Base-by-base conservation (phyloP, 2,329 filamentous ascomycete species). In the Diaporthe ilicicola region DNA sequence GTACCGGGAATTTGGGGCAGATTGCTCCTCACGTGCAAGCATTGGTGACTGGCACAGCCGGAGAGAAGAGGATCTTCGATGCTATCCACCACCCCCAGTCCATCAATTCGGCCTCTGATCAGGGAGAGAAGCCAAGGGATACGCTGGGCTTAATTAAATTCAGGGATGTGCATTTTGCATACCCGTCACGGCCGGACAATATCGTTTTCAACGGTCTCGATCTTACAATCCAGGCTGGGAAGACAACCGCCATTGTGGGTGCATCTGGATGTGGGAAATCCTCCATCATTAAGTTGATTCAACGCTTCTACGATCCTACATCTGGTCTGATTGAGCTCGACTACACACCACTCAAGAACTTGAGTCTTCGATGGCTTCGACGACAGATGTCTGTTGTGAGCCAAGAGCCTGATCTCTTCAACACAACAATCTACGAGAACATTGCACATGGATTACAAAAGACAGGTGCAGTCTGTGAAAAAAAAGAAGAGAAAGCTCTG, bases 391-490 rank as follows among this genome's bases (percentile, higher is more conserved):
- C 78, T 1, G 73, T 81, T 5, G 79, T 81, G 0, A 77, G 79
- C 37, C 80, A 81, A 75, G 82, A 83, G 68, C 80, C 81, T 1
- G 77, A 82, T 3, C 72, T 84, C 2, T 83, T 84, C 68, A 79
- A 80, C 54, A 80, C 78, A 13, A 79, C 79, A 0, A 84, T 89
- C 4, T 85, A 83, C 70, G 82, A 85, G 3, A 89, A 89, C 73
- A 84, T 89, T 2, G 81, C 81, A 0, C 83, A 84, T 67, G 87
- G 87, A 1, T 78, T 90, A n/a, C n/a, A n/a, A n/a, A n/a, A n/a
- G 0, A 76, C 83, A 34, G 79, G 83, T 61, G 81, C 83, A 0
- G 75, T 79, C 13, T 82, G 80, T 80, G 81, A 84, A 70, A 67
- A 79, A 32, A 83, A 85, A 3, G 82, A 74, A 7, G 78, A 92